Percentiles rank a stretch among this genome's conserved stretches.
Conservation (phyloP, 192 early-diverging fungal genomes). For the Gamsiella multidivaricata region DNA sequence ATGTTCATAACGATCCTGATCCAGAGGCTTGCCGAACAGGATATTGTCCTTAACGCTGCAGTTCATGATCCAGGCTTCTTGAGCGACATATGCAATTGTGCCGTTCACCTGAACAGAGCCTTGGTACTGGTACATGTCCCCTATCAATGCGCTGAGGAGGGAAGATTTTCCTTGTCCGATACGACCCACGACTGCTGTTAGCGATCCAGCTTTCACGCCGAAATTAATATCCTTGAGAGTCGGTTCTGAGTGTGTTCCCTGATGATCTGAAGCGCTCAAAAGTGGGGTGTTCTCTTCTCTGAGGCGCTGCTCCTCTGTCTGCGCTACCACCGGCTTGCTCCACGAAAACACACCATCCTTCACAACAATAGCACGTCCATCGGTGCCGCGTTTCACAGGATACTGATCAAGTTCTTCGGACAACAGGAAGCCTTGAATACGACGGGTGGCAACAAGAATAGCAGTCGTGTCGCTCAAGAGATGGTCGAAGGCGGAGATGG, state of each 20-base stretch:
- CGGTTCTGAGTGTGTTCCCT: background rate
- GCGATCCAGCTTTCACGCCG: constrained; percentile 26
- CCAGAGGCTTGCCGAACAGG: constrained; percentile 74
- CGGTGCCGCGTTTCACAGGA: too few relatives aligned
- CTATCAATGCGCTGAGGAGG: constrained; percentile 65
- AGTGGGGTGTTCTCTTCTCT: constrained; percentile 18
- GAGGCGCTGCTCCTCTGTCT: background rate
- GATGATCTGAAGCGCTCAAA: background rate
- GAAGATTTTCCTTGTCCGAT: constrained; percentile 67
- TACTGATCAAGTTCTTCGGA: constrained; percentile 50
- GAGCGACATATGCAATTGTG: constrained; percentile 71
- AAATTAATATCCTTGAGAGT: constrained; percentile 49
- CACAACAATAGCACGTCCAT: background rate
- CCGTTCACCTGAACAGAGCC: constrained; percentile 73
- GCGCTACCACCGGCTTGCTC: background rate
- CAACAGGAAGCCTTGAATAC: constrained; percentile 60
- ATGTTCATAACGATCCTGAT: constrained; percentile 67
- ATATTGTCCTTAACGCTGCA: constrained; percentile 78
- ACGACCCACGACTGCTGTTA: constrained; percentile 37
- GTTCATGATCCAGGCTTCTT: constrained; percentile 48
- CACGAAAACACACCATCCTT: constrained; percentile 23
- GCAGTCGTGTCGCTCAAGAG: constrained; percentile 61
- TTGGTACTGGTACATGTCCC: constrained; percentile 81
- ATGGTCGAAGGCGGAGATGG: constrained; percentile 51
- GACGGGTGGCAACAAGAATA: constrained; percentile 65